phyloP scores from a whole-genome alignment of 805 yeast species.

The Cyberlindnera samutprakarnensis region DNA sequence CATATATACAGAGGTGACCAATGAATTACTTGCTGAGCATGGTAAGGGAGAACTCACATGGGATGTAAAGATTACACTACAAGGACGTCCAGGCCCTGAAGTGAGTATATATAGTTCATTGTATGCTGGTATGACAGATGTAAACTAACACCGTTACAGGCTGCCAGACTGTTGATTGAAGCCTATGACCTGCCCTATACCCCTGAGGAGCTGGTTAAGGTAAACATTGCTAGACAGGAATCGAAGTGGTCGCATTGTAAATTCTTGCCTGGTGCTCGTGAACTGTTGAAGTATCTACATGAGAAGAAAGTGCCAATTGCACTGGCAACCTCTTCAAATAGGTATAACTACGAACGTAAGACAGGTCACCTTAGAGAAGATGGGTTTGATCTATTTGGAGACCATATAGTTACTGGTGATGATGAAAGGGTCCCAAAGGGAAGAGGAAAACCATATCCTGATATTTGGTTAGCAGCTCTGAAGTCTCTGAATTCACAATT shows the following conservation, averaged over 20 bases:
- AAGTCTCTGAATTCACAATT: constrained; percentile 55
- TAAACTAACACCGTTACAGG: constrained; percentile 20
- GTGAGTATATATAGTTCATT: constrained; percentile 5
- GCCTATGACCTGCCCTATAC: constrained; percentile 62
- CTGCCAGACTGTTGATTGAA: constrained; percentile 45
- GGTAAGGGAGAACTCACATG: constrained; percentile 81
- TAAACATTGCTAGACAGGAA: constrained; percentile 43
- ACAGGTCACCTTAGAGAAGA: constrained; percentile 54
- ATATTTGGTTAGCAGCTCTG: constrained; percentile 83
- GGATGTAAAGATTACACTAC: constrained; percentile 82
- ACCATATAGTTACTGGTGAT: constrained; percentile 80
- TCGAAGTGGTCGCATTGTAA: constrained; percentile 53
- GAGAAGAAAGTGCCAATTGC: constrained; percentile 66
- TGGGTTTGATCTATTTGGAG: constrained; percentile 58
- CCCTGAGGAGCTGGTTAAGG: constrained; percentile 51
- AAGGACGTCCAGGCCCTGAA: constrained; percentile 84
- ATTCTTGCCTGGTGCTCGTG: constrained; percentile 82
- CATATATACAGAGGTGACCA: constrained; percentile 73
- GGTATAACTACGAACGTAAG: constrained; percentile 55
- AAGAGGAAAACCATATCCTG: constrained; percentile 90
- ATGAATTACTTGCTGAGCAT: constrained; percentile 55
- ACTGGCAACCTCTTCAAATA: constrained; percentile 79
- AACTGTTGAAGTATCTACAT: constrained; percentile 49
- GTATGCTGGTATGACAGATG: background rate
- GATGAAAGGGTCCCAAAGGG: constrained; percentile 77